A percentile compares a stretch with the other conserved stretches of the same genome.
Conservation (phyloP, 495 filamentous ascomycete genomes). For the Daldinia grandis region DNA sequence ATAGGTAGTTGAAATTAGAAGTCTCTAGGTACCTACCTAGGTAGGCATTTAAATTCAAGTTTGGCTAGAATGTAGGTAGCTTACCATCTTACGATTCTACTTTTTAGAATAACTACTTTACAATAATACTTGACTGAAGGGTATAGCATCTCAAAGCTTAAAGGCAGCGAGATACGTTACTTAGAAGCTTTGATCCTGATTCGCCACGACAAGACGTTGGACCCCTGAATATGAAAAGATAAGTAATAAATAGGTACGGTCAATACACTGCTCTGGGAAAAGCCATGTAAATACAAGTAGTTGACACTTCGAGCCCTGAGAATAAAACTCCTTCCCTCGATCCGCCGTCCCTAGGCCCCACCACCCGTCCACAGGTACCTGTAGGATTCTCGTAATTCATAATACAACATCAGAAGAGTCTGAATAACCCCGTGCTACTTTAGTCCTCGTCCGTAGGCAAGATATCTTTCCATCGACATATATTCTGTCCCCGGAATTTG, state of each 20-base stretch:
- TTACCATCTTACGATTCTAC: too few species aligned
- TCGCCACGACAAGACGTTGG: neutral
- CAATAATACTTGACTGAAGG: too few species aligned
- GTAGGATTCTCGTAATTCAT: slow-evolving; percentile 34
- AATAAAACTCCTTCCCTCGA: slow-evolving; percentile 18
- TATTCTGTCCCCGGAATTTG: neutral
- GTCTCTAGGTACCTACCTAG: too few species aligned
- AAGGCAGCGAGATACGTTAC: neutral
- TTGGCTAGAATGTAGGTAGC: too few species aligned
- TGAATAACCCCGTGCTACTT: neutral
- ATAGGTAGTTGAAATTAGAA: too few species aligned
- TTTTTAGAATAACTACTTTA: too few species aligned
- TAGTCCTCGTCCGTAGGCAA: neutral
- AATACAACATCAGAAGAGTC: slow-evolving; percentile 33
- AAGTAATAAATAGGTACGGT: neutral
- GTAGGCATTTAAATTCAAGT: too few species aligned
- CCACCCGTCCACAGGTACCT: neutral
- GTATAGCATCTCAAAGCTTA: neutral
- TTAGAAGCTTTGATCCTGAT: neutral
- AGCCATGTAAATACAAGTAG: slow-evolving; percentile 6
- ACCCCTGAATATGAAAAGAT: neutral
- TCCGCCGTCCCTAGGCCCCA: slow-evolving; percentile 10
- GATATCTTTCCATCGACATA: neutral
- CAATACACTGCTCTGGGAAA: slow-evolving; percentile 3
- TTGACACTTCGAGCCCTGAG: neutral